phyloP scores from a whole-genome alignment of 2,329 filamentous ascomycete genomes.

The Colletotrichum spaethianum region DNA sequence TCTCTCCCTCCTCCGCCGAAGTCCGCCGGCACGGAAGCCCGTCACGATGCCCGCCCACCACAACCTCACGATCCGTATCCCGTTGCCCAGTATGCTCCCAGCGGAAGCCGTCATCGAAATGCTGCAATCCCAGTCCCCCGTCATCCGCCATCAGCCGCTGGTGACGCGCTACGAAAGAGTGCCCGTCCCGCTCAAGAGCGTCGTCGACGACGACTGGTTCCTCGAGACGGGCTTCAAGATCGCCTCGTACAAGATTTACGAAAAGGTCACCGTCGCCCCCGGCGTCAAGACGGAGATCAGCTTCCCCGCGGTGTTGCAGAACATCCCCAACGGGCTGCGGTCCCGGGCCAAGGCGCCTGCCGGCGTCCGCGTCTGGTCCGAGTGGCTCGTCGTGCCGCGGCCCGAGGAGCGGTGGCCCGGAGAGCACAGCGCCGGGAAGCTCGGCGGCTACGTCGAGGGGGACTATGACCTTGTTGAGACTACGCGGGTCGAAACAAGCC shows the following conservation, averaged over 20 bases:
- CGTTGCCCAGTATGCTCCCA: constrained; percentile 57
- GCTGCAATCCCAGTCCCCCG: constrained; percentile 57
- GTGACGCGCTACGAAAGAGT: constrained; percentile 54
- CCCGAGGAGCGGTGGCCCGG: constrained; percentile 43
- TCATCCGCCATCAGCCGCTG: constrained; percentile 58
- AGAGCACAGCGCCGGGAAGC: constrained; percentile 27
- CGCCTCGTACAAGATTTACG: constrained; percentile 50
- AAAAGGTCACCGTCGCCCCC: constrained; percentile 54
- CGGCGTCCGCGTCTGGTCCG: constrained; percentile 59
- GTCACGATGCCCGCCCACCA: constrained; percentile 45
- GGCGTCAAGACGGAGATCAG: constrained; percentile 56
- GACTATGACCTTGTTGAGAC: constrained; percentile 53
- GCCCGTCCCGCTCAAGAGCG: constrained; percentile 49
- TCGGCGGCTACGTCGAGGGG: constrained; percentile 42
- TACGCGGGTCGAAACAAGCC: constrained; percentile 51
- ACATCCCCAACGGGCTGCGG: constrained; percentile 57
- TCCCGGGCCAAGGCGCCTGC: constrained; percentile 59
- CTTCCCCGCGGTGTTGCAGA: constrained; percentile 61
- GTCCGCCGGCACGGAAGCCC: background rate
- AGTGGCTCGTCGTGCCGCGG: constrained; percentile 48
- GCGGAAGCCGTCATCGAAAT: constrained; percentile 55
- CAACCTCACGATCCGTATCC: constrained; percentile 55
- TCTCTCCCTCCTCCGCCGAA: background rate
- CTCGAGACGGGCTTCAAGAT: constrained; percentile 51
- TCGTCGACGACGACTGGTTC: constrained; percentile 60